phyloP scores from a whole-genome alignment of 2,329 filamentous ascomycete species.

The Hypoxylon sp. region DNA sequence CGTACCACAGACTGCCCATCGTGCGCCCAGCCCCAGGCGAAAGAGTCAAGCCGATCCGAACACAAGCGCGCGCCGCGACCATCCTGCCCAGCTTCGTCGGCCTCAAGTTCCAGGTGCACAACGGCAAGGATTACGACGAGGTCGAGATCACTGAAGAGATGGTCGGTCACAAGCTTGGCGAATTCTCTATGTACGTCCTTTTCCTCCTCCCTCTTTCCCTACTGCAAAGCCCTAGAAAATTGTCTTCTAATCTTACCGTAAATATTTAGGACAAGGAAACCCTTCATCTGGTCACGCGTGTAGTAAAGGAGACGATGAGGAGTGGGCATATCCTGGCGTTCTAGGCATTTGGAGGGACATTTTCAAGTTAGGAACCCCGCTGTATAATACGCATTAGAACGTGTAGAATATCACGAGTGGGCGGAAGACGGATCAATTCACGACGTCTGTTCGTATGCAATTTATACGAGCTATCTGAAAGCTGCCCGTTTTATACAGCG shows the following conservation, averaged over 20 bases:
- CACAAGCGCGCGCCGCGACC: slow-evolving; percentile 88
- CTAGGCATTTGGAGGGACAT: slow-evolving; percentile 22
- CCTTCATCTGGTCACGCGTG: slow-evolving; percentile 67
- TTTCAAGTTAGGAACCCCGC: background rate
- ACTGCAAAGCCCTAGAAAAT: background rate
- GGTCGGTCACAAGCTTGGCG: slow-evolving; percentile 95
- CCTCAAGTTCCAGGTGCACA: slow-evolving; percentile 89
- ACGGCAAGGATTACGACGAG: slow-evolving; percentile 89
- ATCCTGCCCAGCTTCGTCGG: slow-evolving; percentile 95
- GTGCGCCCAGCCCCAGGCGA: slow-evolving; percentile 72
- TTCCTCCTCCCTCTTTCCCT: background rate
- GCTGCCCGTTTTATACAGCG: slow-evolving; percentile 18
- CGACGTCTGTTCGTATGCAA: slow-evolving; percentile 14
- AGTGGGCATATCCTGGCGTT: slow-evolving; percentile 45
- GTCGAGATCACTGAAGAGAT: slow-evolving; percentile 92
- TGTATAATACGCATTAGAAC: slow-evolving; percentile 21
- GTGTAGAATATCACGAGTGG: slow-evolving; percentile 11
- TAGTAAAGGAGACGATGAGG: slow-evolving; percentile 37
- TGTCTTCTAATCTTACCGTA: background rate
- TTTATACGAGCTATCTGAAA: slow-evolving; percentile 10
- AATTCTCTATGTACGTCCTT: slow-evolving; percentile 84
- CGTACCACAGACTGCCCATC: slow-evolving; percentile 71
- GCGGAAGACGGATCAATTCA: slow-evolving; percentile 22
- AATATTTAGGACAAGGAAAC: slow-evolving; percentile 67
- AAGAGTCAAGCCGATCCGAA: slow-evolving; percentile 80